A percentile compares a stretch with the other conserved stretches of the same genome.
These are phyloP conservation scores for Taxillus chinensis DNA, from an alignment of 164 flowering plant genomes.

Conservation along the genomic window DNA sequence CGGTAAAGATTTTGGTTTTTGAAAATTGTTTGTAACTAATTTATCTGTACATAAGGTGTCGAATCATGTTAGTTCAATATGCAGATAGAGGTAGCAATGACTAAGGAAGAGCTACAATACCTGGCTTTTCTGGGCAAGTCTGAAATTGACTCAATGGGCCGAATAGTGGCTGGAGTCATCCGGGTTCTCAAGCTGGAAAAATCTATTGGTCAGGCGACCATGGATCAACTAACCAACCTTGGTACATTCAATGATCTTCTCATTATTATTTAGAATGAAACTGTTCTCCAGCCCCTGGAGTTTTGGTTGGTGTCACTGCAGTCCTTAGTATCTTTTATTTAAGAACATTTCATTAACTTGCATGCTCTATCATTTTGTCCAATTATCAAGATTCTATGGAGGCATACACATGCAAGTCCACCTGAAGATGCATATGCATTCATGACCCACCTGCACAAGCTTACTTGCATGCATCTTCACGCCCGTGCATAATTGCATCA, in stretches of 20 bases:
- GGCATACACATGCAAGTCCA: too few relatives aligned
- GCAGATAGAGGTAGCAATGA: slow-evolving; percentile 84
- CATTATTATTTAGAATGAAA: background rate
- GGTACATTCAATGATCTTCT: slow-evolving; percentile 33
- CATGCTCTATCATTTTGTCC: too few relatives aligned
- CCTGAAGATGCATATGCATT: too few relatives aligned
- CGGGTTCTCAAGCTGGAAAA: slow-evolving; percentile 73
- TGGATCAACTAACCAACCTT: slow-evolving; percentile 83
- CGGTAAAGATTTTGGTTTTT: slow-evolving; percentile 36
- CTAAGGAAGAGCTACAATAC: slow-evolving; percentile 80
- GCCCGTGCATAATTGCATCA: too few relatives aligned
- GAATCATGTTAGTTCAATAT: slow-evolving; percentile 6
- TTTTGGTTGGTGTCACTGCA: too few relatives aligned
- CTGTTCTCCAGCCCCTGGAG: too few relatives aligned
- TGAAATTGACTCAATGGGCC: slow-evolving; percentile 87
- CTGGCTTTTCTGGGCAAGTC: slow-evolving; percentile 66
- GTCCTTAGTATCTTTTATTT: too few relatives aligned
- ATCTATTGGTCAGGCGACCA: slow-evolving; percentile 71
- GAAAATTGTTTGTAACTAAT: background rate
- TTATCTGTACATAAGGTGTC: slow-evolving; percentile 1
- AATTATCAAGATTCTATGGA: too few relatives aligned
- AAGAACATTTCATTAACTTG: too few relatives aligned
- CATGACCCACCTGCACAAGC: too few relatives aligned
- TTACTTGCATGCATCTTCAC: too few relatives aligned
- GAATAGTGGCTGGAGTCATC: slow-evolving; percentile 81